A percentile compares a stretch with the other conserved stretches of the same genome.
These are phyloP conservation scores for Colletotrichum higginsianum DNA, from an alignment of 2,329 filamentous ascomycete species.

Conservation along the genomic window DNA sequence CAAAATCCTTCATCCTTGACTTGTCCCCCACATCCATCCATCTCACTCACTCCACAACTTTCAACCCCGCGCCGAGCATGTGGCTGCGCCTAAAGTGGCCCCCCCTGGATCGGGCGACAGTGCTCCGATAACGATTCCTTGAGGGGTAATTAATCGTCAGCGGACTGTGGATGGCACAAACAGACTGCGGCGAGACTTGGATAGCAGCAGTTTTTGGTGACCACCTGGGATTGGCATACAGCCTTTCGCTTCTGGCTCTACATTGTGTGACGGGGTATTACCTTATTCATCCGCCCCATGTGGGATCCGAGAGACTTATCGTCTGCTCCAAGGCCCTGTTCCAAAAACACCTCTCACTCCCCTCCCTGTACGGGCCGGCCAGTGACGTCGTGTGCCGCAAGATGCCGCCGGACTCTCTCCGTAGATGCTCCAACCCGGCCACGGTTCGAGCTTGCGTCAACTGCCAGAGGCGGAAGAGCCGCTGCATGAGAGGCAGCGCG, in stretches of 20 bases:
- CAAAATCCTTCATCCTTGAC: too few relatives aligned
- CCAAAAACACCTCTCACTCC: too few relatives aligned
- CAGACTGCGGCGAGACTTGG: background rate
- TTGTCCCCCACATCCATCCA: too few relatives aligned
- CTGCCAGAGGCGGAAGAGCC: conserved; percentile 43
- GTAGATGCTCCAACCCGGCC: conserved; percentile 2
- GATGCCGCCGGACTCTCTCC: conserved; percentile 7
- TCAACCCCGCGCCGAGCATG: background rate
- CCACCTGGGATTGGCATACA: background rate
- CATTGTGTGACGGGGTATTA: background rate
- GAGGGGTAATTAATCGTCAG: conserved; percentile 7
- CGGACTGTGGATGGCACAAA: background rate
- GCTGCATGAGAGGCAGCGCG: conserved; percentile 38
- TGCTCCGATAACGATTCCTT: conserved; percentile 11
- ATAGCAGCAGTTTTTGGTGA: background rate
- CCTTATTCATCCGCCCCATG: background rate
- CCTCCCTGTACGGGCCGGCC: background rate
- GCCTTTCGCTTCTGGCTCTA: background rate
- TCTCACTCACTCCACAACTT: background rate
- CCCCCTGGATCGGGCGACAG: background rate
- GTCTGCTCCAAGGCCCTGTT: too few relatives aligned
- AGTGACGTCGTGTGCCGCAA: background rate
- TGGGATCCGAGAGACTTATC: background rate
- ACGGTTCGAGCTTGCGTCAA: conserved; percentile 43
- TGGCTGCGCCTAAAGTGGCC: background rate